Conservation (phyloP, 805 yeast species). For the Candida berthetii region DNA sequence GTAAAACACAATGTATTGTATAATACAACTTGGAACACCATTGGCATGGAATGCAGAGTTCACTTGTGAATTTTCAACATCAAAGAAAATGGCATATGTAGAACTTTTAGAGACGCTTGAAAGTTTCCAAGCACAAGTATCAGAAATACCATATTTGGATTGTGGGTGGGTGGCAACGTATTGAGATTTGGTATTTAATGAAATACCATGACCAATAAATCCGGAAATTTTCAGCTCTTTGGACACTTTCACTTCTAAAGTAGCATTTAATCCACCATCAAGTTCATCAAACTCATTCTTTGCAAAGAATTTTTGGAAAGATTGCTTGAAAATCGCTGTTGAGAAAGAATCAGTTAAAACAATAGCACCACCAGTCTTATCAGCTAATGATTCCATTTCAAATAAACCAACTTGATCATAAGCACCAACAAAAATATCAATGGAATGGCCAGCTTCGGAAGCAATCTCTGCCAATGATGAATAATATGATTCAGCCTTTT, state of each 20-base stretch:
- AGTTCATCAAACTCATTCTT: background rate
- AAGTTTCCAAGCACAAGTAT: slow-evolving; percentile 54
- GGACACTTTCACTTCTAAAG: slow-evolving; percentile 49
- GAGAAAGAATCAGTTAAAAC: slow-evolving; percentile 61
- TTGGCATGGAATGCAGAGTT: slow-evolving; percentile 5
- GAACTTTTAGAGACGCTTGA: slow-evolving; percentile 52
- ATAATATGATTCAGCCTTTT: slow-evolving; percentile 40
- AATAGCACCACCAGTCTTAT: slow-evolving; percentile 56
- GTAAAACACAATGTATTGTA: slow-evolving; percentile 55
- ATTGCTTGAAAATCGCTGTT: slow-evolving; percentile 64
- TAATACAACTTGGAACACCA: slow-evolving; percentile 22
- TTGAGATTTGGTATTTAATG: slow-evolving; percentile 27
- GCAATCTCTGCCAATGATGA: slow-evolving; percentile 39
- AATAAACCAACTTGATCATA: slow-evolving; percentile 65
- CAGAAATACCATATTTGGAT: slow-evolving; percentile 37
- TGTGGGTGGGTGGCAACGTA: slow-evolving; percentile 9
- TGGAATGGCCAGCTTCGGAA: slow-evolving; percentile 44
- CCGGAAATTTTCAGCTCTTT: slow-evolving; percentile 50
- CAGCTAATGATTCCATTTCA: slow-evolving; percentile 56
- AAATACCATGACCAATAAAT: slow-evolving; percentile 55
- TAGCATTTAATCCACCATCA: slow-evolving; percentile 32
- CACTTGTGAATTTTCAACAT: slow-evolving; percentile 25
- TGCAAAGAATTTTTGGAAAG: slow-evolving; percentile 16
- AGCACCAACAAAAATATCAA: slow-evolving; percentile 56
- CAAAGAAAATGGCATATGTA: slow-evolving; percentile 53